These are phyloP conservation scores for Trichoderma atroviride DNA, from an alignment of 2,329 filamentous ascomycete species.

Conservation along the genomic window DNA sequence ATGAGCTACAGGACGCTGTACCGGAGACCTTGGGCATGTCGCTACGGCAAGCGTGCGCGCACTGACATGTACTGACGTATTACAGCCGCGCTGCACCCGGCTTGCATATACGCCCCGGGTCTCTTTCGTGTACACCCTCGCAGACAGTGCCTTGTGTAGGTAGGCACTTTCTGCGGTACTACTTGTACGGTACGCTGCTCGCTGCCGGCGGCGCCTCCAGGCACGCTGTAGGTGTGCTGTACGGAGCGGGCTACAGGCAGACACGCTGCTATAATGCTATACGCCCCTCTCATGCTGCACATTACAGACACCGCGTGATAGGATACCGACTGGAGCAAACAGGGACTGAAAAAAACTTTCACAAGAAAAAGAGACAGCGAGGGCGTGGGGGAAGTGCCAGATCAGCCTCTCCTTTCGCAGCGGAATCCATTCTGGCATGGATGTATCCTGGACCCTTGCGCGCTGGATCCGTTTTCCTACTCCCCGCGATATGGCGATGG, in stretches of 20 bases:
- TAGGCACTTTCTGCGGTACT: background rate
- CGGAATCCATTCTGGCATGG: background rate
- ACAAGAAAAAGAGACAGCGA: conserved; percentile 4
- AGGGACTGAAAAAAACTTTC: background rate
- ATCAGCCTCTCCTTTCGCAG: conserved; percentile 12
- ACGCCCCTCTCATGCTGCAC: background rate
- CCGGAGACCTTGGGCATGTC: background rate
- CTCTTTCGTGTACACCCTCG: background rate
- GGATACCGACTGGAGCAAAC: background rate
- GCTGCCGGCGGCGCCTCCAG: background rate
- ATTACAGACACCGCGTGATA: background rate
- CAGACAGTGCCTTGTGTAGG: background rate
- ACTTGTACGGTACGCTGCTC: background rate
- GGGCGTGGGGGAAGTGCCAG: conserved; percentile 10
- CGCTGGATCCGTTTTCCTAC: background rate
- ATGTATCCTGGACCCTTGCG: background rate
- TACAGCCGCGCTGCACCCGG: background rate
- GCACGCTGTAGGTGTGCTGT: background rate
- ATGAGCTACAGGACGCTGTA: no score
- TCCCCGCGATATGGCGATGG: conserved; percentile 16
- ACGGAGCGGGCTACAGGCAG: background rate
- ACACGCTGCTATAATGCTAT: no score
- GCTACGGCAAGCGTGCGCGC: background rate
- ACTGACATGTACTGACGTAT: conserved; percentile 19
- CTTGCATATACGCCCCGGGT: background rate